Evolutionary conservation across 2,329 filamentous ascomycete genomes (phyloP).

Genomic region (Colletotrichum sp.): DNA sequence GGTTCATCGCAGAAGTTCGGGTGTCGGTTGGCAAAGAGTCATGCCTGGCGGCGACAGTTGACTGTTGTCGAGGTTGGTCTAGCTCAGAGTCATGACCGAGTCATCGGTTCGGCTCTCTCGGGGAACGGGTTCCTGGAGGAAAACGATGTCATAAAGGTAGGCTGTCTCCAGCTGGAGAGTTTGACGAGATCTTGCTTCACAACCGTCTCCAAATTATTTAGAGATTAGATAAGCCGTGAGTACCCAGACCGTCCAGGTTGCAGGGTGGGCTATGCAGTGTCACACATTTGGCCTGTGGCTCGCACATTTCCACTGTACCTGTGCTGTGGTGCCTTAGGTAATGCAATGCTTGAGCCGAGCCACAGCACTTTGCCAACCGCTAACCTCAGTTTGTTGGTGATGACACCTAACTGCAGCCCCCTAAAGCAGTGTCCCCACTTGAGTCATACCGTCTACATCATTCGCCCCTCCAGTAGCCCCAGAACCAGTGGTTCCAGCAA

Average conservation of each 20-base stretch:
- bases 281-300: not conserved
- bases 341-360: not conserved
- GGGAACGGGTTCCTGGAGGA: not conserved
- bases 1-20: conserved; percentile 1
- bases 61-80: not conserved
- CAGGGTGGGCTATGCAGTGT: not conserved
- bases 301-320: not conserved
- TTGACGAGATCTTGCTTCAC: not conserved
- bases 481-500: not conserved
- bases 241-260: not conserved
- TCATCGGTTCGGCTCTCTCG: not conserved
- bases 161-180: not conserved
- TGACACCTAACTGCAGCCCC: not conserved
- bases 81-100: not conserved
- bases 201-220: not conserved
- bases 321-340: not conserved
- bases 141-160: not conserved
- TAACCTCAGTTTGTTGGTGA: not conserved
- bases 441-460: conserved; percentile 15
- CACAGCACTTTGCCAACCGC: not conserved
- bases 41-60: not conserved
- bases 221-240: not conserved
- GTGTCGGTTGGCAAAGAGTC: not conserved
- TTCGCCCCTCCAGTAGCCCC: conserved; percentile 5
- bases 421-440: conserved; percentile 6